Conservation (phyloP, 768 basidiomycete species). For the Dentipellis fragilis region DNA sequence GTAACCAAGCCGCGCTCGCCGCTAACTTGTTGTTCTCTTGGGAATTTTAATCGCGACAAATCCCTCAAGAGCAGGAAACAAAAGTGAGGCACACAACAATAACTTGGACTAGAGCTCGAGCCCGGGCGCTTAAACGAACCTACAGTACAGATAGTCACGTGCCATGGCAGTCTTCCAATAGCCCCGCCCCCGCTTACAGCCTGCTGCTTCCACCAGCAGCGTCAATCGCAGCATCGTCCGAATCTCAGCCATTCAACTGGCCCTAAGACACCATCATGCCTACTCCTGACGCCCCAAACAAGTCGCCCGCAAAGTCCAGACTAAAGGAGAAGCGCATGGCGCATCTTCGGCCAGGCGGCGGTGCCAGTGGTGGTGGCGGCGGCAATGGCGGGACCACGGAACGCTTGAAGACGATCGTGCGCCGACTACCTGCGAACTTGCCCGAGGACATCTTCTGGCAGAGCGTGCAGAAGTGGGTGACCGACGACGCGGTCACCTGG, state of each 20-base stretch:
- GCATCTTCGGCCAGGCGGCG: slow-evolving; percentile 7
- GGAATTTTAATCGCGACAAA: too few relatives aligned
- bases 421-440: slow-evolving; percentile 82
- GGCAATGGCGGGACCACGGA: slow-evolving; percentile 29
- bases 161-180: too few relatives aligned
- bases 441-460: slow-evolving; percentile 94
- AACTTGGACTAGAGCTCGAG: too few relatives aligned
- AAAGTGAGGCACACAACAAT: too few relatives aligned
- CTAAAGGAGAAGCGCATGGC: slow-evolving; percentile 20
- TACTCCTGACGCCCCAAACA: slow-evolving; percentile 13
- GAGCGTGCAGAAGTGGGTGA: slow-evolving; percentile 77
- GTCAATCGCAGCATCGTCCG: not conserved
- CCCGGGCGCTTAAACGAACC: too few relatives aligned
- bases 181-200: too few relatives aligned
- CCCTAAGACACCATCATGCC: not conserved
- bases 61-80: too few relatives aligned
- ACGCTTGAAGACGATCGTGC: slow-evolving; percentile 79
- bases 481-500: slow-evolving; percentile 62
- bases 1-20: too few relatives aligned
- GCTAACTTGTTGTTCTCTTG: too few relatives aligned
- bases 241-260: not conserved
- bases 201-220: too few relatives aligned
- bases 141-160: too few relatives aligned
- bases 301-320: slow-evolving; percentile 20
- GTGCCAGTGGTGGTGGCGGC: not conserved